Evolutionary conservation across 768 basidiomycete species (phyloP).

Genomic region (Boletus reticulatus): DNA sequence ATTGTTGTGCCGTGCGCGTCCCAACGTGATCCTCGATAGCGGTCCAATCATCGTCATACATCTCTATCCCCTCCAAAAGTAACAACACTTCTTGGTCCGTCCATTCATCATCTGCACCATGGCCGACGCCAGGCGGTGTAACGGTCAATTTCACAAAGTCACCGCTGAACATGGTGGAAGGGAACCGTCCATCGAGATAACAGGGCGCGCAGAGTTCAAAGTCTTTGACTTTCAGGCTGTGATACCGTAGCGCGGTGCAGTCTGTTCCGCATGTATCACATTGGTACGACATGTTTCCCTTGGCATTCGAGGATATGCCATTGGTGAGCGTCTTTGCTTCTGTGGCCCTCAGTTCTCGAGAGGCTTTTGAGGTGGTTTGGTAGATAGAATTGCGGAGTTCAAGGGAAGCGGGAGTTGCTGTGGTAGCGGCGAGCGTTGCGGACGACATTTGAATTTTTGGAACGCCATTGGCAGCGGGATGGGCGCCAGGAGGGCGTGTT

Average conservation of each 20-base stretch:
- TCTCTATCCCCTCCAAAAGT: slow-evolving; percentile 94
- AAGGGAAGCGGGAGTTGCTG: slow-evolving; percentile 60
- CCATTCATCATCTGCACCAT: slow-evolving; percentile 68
- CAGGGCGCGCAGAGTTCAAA: slow-evolving; percentile 89
- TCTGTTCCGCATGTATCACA: slow-evolving; percentile 97
- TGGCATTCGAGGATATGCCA: slow-evolving; percentile 44
- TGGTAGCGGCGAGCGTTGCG: slow-evolving; percentile 4
- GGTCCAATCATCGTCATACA: slow-evolving; percentile 98
- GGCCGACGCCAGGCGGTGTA: slow-evolving; percentile 30
- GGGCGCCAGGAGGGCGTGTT: slow-evolving; percentile 52
- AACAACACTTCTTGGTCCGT: slow-evolving; percentile 85
- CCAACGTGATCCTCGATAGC: slow-evolving; percentile 91
- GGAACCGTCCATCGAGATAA: slow-evolving; percentile 96
- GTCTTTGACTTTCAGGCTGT: slow-evolving; percentile 89
- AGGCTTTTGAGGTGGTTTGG: slow-evolving; percentile 83
- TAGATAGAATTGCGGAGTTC: slow-evolving; percentile 88
- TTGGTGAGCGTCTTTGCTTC: slow-evolving; percentile 69
- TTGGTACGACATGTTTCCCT: slow-evolving; percentile 55
- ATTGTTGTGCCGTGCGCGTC: slow-evolving; percentile 89
- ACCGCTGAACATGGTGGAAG: slow-evolving; percentile 92
- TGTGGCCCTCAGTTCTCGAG: slow-evolving; percentile 59
- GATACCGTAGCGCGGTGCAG: slow-evolving; percentile 86
- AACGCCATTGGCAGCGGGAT: slow-evolving; percentile 48
- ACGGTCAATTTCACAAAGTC: slow-evolving; percentile 89
- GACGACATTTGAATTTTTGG: slow-evolving; percentile 34